Evolutionary conservation across 2,329 filamentous ascomycete genomes (phyloP), one percentile per base, ranked within the genome.

Genomic region (Alternaria sp.): DNA sequence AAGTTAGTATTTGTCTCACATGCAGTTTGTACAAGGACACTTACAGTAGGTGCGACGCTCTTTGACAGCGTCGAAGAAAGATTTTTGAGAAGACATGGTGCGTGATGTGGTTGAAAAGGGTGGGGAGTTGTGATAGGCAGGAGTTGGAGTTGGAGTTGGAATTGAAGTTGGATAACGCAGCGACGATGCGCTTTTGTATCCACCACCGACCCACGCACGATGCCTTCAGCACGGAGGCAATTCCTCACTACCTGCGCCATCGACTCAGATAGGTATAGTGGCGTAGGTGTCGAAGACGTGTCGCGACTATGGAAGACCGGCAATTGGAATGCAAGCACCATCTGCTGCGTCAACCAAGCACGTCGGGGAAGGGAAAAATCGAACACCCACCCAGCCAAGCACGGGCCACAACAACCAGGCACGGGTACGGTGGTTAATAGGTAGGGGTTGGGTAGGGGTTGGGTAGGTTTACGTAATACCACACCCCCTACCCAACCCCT

Each of bases 51-150:
- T 85, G 78, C 90, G 89, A 75, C 91, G 90, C 77, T 80, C 77
- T 81, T 87, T 85, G 82, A 90, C 77, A 73, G 87, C 84, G 62
- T 88, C 82, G 76, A 92, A 78, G 80, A 92, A 82, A 62, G 81
- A 39, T 71, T 77, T 77, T 23, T 66, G 58, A 39, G 51, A 33
- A 49, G 78, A 70, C 79, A 82, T 82, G 31, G 62, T 77, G 60
- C 72, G 49, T 42, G 70, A 54, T 31, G 67, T 63, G 37, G 68
- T 62, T 2, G 68, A 70, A 51, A 68, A 58, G 33, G 39, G 29
- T 44, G 33, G 29, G 36, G 51, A 52, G 31, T 24, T 46, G 17
- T 29, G 34, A 21, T 55, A 53, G 31, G 56, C 44, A 36, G 62
- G 51, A 48, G 56, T 40, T 29, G 36, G 3, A 46, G 44, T 42